phyloP scores from a whole-genome alignment of 75 land plant genomes.

The Sequoia sempervirens region DNA sequence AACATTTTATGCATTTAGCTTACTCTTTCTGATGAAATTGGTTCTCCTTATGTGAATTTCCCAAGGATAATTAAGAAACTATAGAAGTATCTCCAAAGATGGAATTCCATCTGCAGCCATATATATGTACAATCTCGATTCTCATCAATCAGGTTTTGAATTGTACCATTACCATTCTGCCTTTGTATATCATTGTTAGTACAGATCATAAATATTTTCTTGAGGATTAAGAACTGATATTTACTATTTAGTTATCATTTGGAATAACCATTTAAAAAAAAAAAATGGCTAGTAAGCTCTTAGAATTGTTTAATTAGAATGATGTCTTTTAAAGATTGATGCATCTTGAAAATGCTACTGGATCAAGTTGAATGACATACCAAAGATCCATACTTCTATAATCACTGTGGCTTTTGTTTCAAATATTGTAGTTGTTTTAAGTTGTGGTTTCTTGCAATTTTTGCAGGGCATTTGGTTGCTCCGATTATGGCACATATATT shows the following conservation, averaged over 20 bases:
- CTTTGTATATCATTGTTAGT: neutral
- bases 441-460: neutral
- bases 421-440: neutral
- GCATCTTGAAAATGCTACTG: neutral
- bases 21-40: no score
- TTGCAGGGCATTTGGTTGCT: slow-evolving; percentile 64
- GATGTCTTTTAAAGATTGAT: neutral
- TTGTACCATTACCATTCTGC: neutral
- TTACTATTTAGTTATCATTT: neutral
- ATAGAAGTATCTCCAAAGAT: neutral
- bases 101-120: neutral
- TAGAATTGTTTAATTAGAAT: neutral
- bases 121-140: neutral
- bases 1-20: no score
- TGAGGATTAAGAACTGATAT: neutral
- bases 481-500: slow-evolving; percentile 78
- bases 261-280: neutral
- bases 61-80: neutral
- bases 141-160: neutral
- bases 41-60: no score
- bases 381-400: neutral
- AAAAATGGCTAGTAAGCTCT: neutral
- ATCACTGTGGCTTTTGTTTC: neutral
- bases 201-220: neutral
- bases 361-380: neutral